Base-by-base conservation (phyloP, 148 eudicot species). In the Amaranthus palmeri region DNA sequence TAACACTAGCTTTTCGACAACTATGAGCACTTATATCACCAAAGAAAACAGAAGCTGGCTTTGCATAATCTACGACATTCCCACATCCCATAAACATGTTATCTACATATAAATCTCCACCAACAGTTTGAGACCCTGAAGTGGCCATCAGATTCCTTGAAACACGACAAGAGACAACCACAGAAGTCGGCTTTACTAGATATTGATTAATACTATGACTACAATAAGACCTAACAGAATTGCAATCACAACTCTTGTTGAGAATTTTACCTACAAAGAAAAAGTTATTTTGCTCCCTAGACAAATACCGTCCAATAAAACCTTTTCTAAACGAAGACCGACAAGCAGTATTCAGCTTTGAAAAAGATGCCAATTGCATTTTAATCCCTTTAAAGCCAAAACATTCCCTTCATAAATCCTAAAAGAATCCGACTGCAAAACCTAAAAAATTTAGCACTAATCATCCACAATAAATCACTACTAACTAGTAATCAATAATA, bases 81-180 rank as follows among this genome's bases (percentile, higher is more conserved):
- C 90, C 87, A 70, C 80, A 74, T 40, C 81, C 80, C 17, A 83
- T 68, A 12, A 79, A 66, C 51, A 80, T 60, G 52, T 15, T 78
- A 76, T 90, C 92, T 6, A 85, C 86, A 70, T 78, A 69, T 36
- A 88, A 48, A 83, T 90, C 96, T 49, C 86, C 88, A 36, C 92
- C 62, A 42, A 87, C 82, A 63, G 86, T 61, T 15, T 76, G 81
- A 8, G 90, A 81, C 46, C 88, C 88, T 46, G 93, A 82, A 70
- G 95, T 77, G 46, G 89, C 90, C 96, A 88, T 88, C 41, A 72
- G 15, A 44, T 52, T 64, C 75, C 76, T 71, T 42, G 59, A 53
- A 49, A 14, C 43, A 36, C 2, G 73, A 44, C 11, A 57, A 59
- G 44, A 53, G 57, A 63, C 41, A 8, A 54, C 50, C 13, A 59